phyloP scores from a whole-genome alignment of 2,329 filamentous ascomycete species.

The Paraphaeosphaeria minitans region DNA sequence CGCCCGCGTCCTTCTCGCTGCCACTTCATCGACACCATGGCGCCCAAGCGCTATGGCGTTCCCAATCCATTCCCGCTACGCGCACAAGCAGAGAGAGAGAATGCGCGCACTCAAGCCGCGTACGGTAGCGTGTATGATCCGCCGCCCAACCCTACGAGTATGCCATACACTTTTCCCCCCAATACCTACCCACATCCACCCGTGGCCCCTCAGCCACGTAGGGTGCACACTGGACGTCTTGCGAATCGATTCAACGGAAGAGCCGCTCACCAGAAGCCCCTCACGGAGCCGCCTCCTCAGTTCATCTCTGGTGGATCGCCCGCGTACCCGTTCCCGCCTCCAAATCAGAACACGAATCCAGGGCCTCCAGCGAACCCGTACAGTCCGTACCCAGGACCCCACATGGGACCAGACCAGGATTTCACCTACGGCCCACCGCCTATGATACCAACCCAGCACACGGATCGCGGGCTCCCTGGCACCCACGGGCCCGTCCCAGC shows the following conservation, averaged over 20 bases:
- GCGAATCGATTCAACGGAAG: constrained; percentile 1
- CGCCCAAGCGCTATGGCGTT: neutral
- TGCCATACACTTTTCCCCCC: neutral
- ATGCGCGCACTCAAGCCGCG: neutral
- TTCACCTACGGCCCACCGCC: neutral
- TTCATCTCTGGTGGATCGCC: neutral
- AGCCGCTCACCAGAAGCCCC: neutral
- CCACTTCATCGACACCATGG: neutral
- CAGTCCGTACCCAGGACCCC: neutral
- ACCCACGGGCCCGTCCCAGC: neutral
- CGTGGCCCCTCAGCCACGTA: neutral
- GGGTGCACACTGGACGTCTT: constrained; percentile 1
- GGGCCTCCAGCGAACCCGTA: neutral
- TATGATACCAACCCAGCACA: neutral
- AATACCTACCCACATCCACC: neutral
- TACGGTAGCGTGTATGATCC: neutral
- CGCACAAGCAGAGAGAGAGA: neutral
- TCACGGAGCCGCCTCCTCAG: neutral
- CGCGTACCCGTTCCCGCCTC: neutral
- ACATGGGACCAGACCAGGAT: neutral
- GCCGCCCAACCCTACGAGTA: neutral
- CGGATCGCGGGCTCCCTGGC: neutral
- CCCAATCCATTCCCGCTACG: neutral
- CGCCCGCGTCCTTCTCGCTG: neutral
- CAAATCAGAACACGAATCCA: neutral